Percentiles rank a stretch among this genome's conserved stretches.
These are phyloP conservation scores for Chytriomyces confervae DNA, from an alignment of 192 early-diverging fungal genomes.

Conservation along the genomic window DNA sequence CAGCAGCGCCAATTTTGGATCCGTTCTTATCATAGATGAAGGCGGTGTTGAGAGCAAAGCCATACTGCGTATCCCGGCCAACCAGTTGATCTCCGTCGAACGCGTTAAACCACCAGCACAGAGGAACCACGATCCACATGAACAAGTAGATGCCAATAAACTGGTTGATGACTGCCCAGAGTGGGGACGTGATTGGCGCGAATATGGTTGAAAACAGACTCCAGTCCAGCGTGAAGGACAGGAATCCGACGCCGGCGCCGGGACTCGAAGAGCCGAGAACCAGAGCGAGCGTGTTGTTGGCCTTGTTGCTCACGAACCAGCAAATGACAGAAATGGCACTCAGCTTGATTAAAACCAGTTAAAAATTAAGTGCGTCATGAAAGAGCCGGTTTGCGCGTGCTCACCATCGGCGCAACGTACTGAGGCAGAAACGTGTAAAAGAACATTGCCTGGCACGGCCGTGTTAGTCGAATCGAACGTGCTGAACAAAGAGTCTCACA, in stretches of 20 bases:
- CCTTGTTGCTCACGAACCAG: background rate
- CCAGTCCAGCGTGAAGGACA: slow-evolving; percentile 30
- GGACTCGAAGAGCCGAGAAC: slow-evolving; percentile 17
- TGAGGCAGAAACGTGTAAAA: slow-evolving; percentile 35
- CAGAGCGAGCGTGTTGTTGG: slow-evolving; percentile 10
- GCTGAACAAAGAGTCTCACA: too few relatives aligned
- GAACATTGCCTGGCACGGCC: slow-evolving; percentile 4
- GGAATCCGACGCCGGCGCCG: slow-evolving; percentile 10
- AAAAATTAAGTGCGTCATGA: too few relatives aligned
- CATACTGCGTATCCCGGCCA: background rate
- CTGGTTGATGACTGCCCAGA: slow-evolving; percentile 25
- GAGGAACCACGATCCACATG: slow-evolving; percentile 31
- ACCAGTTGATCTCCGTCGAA: slow-evolving; percentile 23
- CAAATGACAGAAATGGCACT: slow-evolving; percentile 3
- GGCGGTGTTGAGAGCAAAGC: slow-evolving; percentile 19
- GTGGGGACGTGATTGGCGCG: background rate
- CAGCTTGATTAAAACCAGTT: background rate
- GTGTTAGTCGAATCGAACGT: too few relatives aligned
- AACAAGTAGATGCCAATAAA: slow-evolving; percentile 23
- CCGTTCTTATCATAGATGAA: slow-evolving; percentile 19
- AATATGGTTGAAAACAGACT: background rate
- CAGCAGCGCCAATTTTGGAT: background rate
- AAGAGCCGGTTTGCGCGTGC: background rate
- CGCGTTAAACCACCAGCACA: slow-evolving; percentile 32
- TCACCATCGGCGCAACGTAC: slow-evolving; percentile 39